phyloP scores from a whole-genome alignment of 1,284 basidiomycete genomes.

The Ganoderma sp. region DNA sequence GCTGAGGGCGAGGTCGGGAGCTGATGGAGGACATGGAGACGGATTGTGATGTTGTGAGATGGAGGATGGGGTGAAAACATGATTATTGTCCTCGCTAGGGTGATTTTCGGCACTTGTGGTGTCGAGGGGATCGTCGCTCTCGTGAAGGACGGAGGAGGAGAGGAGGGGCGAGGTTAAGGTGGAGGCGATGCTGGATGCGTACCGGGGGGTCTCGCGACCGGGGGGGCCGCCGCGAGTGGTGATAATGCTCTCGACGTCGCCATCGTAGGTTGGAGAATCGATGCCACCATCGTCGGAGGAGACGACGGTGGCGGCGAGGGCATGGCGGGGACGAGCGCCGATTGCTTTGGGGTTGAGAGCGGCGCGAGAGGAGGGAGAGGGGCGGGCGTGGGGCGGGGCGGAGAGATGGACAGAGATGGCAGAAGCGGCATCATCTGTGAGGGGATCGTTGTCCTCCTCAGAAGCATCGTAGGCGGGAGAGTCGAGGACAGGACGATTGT shows the following conservation, averaged over 20 bases:
- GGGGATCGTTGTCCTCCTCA: constrained; percentile 82
- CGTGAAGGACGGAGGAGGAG: constrained; percentile 28
- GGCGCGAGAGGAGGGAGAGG: constrained; percentile 27
- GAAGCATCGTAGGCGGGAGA: constrained; percentile 83
- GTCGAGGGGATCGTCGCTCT: constrained; percentile 24
- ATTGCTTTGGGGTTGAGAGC: constrained; percentile 11
- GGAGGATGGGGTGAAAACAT: constrained; percentile 15
- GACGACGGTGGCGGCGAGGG: constrained; percentile 57
- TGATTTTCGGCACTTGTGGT: constrained; percentile 32
- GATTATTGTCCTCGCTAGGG: background rate
- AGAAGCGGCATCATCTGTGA: constrained; percentile 74
- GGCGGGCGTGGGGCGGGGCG: constrained; percentile 36
- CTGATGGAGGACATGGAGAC: constrained; percentile 56
- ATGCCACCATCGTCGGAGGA: constrained; percentile 72
- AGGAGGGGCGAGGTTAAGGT: constrained; percentile 55
- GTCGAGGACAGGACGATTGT: constrained; percentile 50
- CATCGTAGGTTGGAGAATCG: constrained; percentile 88
- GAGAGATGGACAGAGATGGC: constrained; percentile 50
- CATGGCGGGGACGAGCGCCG: constrained; percentile 27
- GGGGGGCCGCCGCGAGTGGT: constrained; percentile 59
- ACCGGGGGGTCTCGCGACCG: constrained; percentile 40
- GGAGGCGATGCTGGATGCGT: constrained; percentile 50
- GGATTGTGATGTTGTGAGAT: constrained; percentile 38
- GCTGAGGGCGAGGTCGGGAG: constrained; percentile 43
- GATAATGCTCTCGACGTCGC: constrained; percentile 83